Evolutionary conservation across 371 early-diverging fungal species (phyloP).

Genomic region (Mortierella sp.): DNA sequence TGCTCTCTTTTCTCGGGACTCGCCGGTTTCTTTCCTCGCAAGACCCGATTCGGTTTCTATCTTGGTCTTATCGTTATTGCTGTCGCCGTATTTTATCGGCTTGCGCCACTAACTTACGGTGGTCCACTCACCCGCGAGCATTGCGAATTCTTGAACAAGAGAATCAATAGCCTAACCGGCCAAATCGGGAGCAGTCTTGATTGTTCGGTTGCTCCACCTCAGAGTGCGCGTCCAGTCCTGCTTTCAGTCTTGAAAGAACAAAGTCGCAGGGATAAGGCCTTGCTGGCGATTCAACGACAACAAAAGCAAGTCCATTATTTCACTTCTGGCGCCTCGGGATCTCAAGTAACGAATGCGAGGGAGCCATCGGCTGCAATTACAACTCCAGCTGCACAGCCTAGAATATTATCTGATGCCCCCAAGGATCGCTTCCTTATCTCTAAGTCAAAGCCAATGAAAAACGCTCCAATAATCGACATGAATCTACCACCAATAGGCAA

Average conservation of each 20-base stretch:
- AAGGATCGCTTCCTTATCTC: background rate
- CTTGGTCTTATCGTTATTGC: background rate
- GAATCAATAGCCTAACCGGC: background rate
- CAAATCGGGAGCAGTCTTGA: background rate
- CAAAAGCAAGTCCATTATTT: background rate
- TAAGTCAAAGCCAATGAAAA: background rate
- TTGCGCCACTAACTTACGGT: conserved; percentile 33
- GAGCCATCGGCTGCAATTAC: background rate
- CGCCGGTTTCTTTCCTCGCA: background rate
- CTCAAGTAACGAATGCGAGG: background rate
- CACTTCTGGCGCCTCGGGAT: background rate
- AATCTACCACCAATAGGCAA: background rate
- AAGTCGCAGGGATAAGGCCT: background rate
- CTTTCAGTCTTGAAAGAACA: background rate
- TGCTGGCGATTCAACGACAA: background rate
- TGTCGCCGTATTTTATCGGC: background rate
- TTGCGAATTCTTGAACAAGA: conserved; percentile 10
- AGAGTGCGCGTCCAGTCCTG: background rate
- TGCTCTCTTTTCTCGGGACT: conserved; percentile 28
- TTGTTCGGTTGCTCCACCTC: conserved; percentile 11
- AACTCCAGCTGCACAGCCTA: background rate
- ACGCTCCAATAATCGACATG: background rate
- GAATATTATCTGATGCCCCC: background rate
- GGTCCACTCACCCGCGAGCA: conserved; percentile 13
- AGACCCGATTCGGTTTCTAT: conserved; percentile 6